phyloP scores from a whole-genome alignment of 768 basidiomycete genomes.

The Hemileccinum rubropunctum region DNA sequence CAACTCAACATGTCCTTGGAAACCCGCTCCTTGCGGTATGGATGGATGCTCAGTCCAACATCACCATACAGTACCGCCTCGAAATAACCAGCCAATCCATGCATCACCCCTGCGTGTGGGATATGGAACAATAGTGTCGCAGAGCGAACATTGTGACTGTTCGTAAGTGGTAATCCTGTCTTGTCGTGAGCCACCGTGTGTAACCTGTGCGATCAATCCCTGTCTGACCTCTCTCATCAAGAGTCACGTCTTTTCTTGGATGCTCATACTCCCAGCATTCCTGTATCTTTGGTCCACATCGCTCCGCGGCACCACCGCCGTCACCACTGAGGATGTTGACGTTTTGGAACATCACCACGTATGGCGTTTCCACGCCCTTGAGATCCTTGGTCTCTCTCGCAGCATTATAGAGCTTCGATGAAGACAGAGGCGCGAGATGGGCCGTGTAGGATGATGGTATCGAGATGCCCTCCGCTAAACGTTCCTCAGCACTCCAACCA shows the following conservation, averaged over 20 bases:
- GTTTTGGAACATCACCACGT: conserved; percentile 98
- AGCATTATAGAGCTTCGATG: conserved; percentile 88
- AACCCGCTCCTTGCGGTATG: conserved; percentile 77
- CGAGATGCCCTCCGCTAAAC: conserved; percentile 83
- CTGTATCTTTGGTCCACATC: conserved; percentile 82
- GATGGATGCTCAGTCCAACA: conserved; percentile 91
- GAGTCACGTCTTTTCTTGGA: conserved; percentile 74
- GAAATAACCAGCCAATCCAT: conserved; percentile 96
- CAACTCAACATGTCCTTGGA: conserved; percentile 98
- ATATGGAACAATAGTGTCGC: conserved; percentile 87
- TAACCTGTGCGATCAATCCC: not conserved
- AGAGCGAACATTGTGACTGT: conserved; percentile 91
- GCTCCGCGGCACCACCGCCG: conserved; percentile 55
- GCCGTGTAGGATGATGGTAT: conserved; percentile 97
- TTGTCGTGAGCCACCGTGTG: conserved; percentile 8
- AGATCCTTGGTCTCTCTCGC: conserved; percentile 63
- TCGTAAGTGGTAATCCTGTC: conserved; percentile 86
- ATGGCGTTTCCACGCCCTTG: conserved; percentile 88
- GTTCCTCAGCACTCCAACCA: conserved; percentile 11
- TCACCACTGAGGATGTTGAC: conserved; percentile 86
- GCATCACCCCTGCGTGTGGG: conserved; percentile 89
- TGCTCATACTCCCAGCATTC: conserved; percentile 99
- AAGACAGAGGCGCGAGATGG: conserved; percentile 90
- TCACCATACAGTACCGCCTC: conserved; percentile 91
- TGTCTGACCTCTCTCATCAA: conserved; percentile 64